phyloP scores from a whole-genome alignment of 495 filamentous ascomycete species.

The Lichina pygmaea region DNA sequence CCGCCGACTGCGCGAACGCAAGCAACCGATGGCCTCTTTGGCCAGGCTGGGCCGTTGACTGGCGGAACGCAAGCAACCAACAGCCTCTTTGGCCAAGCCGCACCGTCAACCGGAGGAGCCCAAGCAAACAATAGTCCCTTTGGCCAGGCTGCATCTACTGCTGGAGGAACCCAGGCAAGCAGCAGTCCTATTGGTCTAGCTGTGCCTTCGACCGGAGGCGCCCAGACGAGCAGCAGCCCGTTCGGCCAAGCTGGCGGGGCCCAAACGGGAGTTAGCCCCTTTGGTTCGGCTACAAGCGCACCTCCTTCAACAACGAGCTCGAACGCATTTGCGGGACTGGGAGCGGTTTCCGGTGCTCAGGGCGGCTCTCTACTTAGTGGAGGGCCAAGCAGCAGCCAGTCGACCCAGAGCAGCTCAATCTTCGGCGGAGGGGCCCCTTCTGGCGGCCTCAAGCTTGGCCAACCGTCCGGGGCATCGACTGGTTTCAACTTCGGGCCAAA shows the following conservation, averaged over 20 bases:
- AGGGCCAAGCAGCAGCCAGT: not conserved
- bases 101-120: too few relatives aligned
- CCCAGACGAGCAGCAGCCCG: not conserved
- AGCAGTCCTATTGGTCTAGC: too few relatives aligned
- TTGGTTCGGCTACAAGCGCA: too few relatives aligned
- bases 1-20: slow-evolving; percentile 4
- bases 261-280: not conserved
- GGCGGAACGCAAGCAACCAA: slow-evolving; percentile 2
- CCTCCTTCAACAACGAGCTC: not conserved
- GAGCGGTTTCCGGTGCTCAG: not conserved
- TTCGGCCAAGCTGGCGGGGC: not conserved
- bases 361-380: not conserved
- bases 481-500: slow-evolving; percentile 7
- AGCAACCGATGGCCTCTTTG: slow-evolving; percentile 13
- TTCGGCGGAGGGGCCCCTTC: not conserved
- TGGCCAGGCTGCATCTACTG: slow-evolving; percentile 9
- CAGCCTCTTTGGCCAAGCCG: too few relatives aligned
- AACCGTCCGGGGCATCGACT: slow-evolving; percentile 1
- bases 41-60: slow-evolving; percentile 13
- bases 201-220: too few relatives aligned
- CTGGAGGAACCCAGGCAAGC: slow-evolving; percentile 5
- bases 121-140: too few relatives aligned
- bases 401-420: not conserved
- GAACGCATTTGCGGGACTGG: not conserved
- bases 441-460: slow-evolving; percentile 1